phyloP scores from a whole-genome alignment of 1,284 basidiomycete species.

The Porodaedalea pini region DNA sequence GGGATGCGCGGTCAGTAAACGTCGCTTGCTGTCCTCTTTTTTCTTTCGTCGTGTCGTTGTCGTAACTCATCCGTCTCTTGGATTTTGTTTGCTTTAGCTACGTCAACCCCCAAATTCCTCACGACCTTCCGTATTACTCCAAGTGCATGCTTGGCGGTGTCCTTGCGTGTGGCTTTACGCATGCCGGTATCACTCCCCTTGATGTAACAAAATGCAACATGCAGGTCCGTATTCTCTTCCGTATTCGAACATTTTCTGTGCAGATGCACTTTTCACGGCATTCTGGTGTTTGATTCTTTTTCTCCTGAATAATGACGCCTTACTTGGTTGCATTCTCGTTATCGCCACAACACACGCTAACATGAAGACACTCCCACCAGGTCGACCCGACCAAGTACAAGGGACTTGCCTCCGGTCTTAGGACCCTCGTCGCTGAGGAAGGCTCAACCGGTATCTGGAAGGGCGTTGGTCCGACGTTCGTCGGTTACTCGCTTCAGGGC shows the following conservation, averaged over 20 bases:
- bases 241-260: slow-evolving; percentile 1
- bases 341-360: slow-evolving; percentile 11
- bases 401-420: slow-evolving; percentile 72
- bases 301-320: not conserved
- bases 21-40: not conserved
- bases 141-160: slow-evolving; percentile 88
- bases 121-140: slow-evolving; percentile 69
- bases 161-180: slow-evolving; percentile 90
- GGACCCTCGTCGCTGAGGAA: slow-evolving; percentile 78
- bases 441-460: slow-evolving; percentile 87
- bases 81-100: slow-evolving; percentile 37
- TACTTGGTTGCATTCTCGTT: not conserved
- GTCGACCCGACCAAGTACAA: slow-evolving; percentile 76
- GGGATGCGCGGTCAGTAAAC: slow-evolving; percentile 61
- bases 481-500: slow-evolving; percentile 95
- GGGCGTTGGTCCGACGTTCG: slow-evolving; percentile 86
- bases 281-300: not conserved
- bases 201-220: slow-evolving; percentile 98
- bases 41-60: slow-evolving; percentile 17
- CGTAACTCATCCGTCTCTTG: slow-evolving; percentile 15
- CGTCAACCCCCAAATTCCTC: slow-evolving; percentile 62
- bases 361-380: slow-evolving; percentile 34
- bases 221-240: slow-evolving; percentile 65
- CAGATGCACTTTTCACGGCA: not conserved
- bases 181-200: slow-evolving; percentile 89